Evolutionary conservation across 768 basidiomycete species (phyloP), one percentile per base, ranked within the genome.

Genomic region (Pleurotus pulmonarius): DNA sequence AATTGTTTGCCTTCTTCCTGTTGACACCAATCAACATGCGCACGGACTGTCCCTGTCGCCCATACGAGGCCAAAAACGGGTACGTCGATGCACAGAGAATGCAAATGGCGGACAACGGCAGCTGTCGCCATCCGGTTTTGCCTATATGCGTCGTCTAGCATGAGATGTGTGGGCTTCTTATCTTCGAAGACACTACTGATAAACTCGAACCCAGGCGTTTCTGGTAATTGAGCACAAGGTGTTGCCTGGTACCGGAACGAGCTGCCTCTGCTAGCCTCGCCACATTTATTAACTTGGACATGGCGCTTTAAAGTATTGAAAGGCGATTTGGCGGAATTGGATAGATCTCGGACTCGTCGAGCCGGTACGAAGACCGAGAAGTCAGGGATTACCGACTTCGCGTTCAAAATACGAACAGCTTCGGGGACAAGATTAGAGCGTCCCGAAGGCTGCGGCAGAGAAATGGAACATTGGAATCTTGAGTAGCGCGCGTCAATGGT

Each of bases 101-200:
- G 73, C 20, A 83, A 66, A 61, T 83, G 83, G 1, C 83, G 74
- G 1, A 70, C 73, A 4, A 74, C 75, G 3, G 80, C 71, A 9
- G 82, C 72, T 3, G 80, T 82, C 1, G 82, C 69, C 70, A 84
- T 82, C 24, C 83, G 69, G 61, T 84, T 84, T 64, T 83, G 83
- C 20, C 83, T 68, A 62, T 82, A 82, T 1, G 83, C 83, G 56
- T 79, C 76, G 45, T 79, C 80, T 2, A 80, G 71, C 59, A 79
- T 64, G 4, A 70, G 61, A 45, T 82, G 78, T 9, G 73, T 68
- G 0, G 80, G 78, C 55, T 83, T 85, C 71, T 85, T 85, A 67
- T 85, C 82, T 61, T 85, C 81, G 79, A 79, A 83, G 49, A 83
- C 67, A 55, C 76, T 75, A 60, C 83, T 80, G 12, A 70, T 72